Evolutionary conservation across 2,329 filamentous ascomycete species (phyloP).

Genomic region (Aspergillus glaucus): DNA sequence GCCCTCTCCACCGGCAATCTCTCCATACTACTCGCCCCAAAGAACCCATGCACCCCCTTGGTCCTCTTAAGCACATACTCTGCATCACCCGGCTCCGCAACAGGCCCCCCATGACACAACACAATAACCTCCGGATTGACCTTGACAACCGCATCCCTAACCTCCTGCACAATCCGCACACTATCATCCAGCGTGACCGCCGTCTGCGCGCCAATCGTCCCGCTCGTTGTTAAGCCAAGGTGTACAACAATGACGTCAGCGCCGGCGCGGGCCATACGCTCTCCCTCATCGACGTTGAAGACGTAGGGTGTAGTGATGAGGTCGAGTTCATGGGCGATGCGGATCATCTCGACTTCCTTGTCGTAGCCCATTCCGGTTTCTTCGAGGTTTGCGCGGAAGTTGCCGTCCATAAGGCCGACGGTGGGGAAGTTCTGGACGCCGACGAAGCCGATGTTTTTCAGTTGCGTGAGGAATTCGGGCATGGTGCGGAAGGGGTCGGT

Average conservation of each 20-base stretch:
- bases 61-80: constrained; percentile 56
- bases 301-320: constrained; percentile 66
- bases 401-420: constrained; percentile 63
- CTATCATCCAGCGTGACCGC: constrained; percentile 60
- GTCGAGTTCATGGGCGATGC: constrained; percentile 52
- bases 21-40: constrained; percentile 64
- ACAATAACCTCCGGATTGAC: constrained; percentile 58
- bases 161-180: constrained; percentile 56
- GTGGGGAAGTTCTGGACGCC: constrained; percentile 71
- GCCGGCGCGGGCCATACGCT: constrained; percentile 57
- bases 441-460: constrained; percentile 58
- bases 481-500: constrained; percentile 65
- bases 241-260: constrained; percentile 64
- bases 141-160: constrained; percentile 53
- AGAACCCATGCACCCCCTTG: constrained; percentile 64
- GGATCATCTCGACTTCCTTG: constrained; percentile 61
- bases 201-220: constrained; percentile 58
- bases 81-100: constrained; percentile 59
- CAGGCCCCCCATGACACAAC: constrained; percentile 64
- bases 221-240: constrained; percentile 61
- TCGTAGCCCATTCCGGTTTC: constrained; percentile 67
- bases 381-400: constrained; percentile 61
- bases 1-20: constrained; percentile 61
- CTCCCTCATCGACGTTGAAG: constrained; percentile 57
- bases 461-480: constrained; percentile 52